Evolutionary conservation across 2,329 filamentous ascomycete genomes (phyloP).

Genomic region (Plectosphaerella sp.): DNA sequence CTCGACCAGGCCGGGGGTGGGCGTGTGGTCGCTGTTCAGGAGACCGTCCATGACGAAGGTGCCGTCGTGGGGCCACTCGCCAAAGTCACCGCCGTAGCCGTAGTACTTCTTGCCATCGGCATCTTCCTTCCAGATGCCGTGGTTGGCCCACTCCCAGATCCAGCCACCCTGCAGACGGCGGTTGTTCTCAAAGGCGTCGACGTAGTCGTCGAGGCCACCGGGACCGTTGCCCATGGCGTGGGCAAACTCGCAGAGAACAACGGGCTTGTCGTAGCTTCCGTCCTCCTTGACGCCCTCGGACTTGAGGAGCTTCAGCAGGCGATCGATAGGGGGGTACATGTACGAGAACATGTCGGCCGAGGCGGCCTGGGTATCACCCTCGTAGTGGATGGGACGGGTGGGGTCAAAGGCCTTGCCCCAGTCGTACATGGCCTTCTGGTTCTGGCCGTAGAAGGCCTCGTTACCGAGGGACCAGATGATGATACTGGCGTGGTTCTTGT

Average conservation of each 20-base stretch:
- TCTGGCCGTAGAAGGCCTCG: conserved; percentile 67
- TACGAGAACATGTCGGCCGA: conserved; percentile 62
- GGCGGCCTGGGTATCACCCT: conserved; percentile 55
- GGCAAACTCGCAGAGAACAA: conserved; percentile 54
- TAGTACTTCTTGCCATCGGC: conserved; percentile 41
- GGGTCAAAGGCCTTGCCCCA: conserved; percentile 55
- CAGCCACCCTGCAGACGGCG: conserved; percentile 62
- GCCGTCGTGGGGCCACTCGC: conserved; percentile 54
- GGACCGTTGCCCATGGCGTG: conserved; percentile 74
- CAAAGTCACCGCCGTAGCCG: conserved; percentile 60
- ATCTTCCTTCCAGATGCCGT: conserved; percentile 47
- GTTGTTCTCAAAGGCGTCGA: conserved; percentile 57
- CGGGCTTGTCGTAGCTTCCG: conserved; percentile 48
- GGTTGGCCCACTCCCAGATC: conserved; percentile 65
- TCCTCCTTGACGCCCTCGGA: conserved; percentile 36
- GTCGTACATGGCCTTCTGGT: conserved; percentile 64
- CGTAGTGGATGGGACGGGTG: conserved; percentile 60
- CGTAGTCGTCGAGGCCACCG: conserved; percentile 64
- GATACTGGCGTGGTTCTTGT: conserved; percentile 67
- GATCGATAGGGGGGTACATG: conserved; percentile 58
- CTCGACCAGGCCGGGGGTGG: conserved; percentile 52
- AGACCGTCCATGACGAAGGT: conserved; percentile 62
- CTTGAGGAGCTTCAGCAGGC: conserved; percentile 40
- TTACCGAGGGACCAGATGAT: conserved; percentile 73
- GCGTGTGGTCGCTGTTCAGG: conserved; percentile 46